Evolutionary conservation across 371 early-diverging fungal species (phyloP), one percentile per base, ranked within the genome.

Genomic region (Mortierella sp.): DNA sequence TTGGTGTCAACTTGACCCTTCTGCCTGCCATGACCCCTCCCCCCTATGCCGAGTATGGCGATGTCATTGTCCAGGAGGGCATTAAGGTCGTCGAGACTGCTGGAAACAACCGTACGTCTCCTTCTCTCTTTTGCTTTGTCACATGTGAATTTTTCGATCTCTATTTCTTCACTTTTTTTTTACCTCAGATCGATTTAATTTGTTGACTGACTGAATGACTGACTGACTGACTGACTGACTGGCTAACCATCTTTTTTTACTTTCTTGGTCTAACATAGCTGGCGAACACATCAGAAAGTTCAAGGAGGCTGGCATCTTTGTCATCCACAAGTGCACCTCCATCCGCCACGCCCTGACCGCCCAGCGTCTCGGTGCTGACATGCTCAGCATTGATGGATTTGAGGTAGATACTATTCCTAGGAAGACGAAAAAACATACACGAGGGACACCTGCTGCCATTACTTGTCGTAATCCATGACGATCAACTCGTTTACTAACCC

Each of bases 81-180:
- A 90, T 95, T 87, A 93, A 93, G 87, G 91, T 94, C n/a, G 95
- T 95, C 55, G 95, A 93, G 86, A 90, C 91, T 44, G 91, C 92
- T 37, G 91, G 91, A 34, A 91, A 90, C 85, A 91, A 90, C 68
- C 90, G 90, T 89, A 90, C 80, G 89, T 89, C 6, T 13, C 39
- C 11, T n/a, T 47, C 41, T 24, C 0, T 4, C 34, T 31, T 45
- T 29, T 69, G 41, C 34, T 7, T 66, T 67, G 39, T 77, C 77
- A 77, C 77, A 77, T 71, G 77, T 71, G 48, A 71, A 31, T 48
- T 4, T n/a, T n/a, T 34, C 40, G 48, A n/a, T 13, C 34, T 55
- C n/a, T 16, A 5, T 22, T 26, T 44, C 44, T 26, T 55, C 45
- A 29, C 40, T 55, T 24, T 74, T 55, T 65, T 64, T 64, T 64